These are phyloP conservation scores for Tephrocybe sp. DNA, from an alignment of 768 basidiomycete genomes.

Conservation along the genomic window DNA sequence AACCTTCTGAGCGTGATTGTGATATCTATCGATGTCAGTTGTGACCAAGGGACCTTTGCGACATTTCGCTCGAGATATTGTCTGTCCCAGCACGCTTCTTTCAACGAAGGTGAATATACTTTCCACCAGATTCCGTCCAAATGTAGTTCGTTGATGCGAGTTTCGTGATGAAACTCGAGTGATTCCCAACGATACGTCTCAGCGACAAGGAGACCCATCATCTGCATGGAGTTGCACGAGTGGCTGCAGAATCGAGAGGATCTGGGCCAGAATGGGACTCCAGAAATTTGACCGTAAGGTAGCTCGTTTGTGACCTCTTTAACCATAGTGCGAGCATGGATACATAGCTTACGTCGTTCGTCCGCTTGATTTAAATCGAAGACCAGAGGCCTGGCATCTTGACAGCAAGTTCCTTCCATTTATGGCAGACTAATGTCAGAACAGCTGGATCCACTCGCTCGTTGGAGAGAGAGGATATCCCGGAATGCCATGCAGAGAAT, in stretches of 20 bases:
- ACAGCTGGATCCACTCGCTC: neutral
- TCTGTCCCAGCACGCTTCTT: neutral
- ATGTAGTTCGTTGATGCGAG: neutral
- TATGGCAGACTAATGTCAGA: neutral
- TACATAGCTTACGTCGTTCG: neutral
- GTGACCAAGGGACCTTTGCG: neutral
- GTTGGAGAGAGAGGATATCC: neutral
- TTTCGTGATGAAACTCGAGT: neutral
- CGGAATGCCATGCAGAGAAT: neutral
- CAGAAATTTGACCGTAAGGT: neutral
- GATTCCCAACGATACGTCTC: neutral
- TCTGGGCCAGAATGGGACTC: neutral
- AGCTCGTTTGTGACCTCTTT: neutral
- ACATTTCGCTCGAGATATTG: neutral
- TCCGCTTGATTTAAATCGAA: neutral
- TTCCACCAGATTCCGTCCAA: neutral
- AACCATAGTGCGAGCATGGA: neutral
- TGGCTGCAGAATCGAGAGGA: neutral
- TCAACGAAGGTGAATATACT: neutral
- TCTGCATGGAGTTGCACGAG: neutral
- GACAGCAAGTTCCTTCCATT: neutral
- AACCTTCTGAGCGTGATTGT: neutral
- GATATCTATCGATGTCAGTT: neutral
- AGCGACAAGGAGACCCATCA: neutral
- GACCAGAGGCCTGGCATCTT: neutral